phyloP scores from a whole-genome alignment of 202 grass and related monocot genomes.

The Saccharum hybrid region DNA sequence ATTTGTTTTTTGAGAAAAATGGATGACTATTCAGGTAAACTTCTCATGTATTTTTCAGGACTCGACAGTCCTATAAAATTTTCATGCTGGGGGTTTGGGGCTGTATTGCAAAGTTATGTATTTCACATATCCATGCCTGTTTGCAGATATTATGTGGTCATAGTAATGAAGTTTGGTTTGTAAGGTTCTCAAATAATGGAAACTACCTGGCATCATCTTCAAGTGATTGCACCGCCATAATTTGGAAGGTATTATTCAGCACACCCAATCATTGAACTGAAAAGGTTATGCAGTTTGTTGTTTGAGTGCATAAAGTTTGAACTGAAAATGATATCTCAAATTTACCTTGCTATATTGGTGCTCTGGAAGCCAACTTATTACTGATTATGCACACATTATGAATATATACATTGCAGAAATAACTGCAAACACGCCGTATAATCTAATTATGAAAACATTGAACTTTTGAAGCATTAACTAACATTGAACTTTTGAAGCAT shows the following conservation, averaged over 20 bases:
- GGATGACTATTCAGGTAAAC: conserved; percentile 16
- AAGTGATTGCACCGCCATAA: conserved; percentile 89
- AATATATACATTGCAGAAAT: not conserved
- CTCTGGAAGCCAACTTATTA: conserved; percentile 19
- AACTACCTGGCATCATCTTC: conserved; percentile 90
- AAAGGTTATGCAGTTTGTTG: conserved; percentile 26
- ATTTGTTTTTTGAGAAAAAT: conserved; percentile 32
- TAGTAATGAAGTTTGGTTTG: conserved; percentile 98
- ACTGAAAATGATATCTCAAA: conserved; percentile 31
- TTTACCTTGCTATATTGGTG: conserved; percentile 27
- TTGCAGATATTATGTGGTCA: conserved; percentile 92
- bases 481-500: conserved; percentile 6
- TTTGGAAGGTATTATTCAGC: conserved; percentile 80
- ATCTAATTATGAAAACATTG: not conserved
- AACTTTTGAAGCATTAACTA: conserved; percentile 12
- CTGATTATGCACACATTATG: conserved; percentile 8
- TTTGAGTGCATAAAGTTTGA: not conserved
- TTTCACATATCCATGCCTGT: conserved; percentile 58
- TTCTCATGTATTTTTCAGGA: conserved; percentile 45
- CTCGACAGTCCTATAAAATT: conserved; percentile 37
- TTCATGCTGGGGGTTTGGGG: conserved; percentile 33
- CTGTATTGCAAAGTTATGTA: conserved; percentile 44
- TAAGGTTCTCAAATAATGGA: conserved; percentile 96
- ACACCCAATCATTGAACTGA: not conserved
- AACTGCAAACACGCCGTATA: not conserved